phyloP scores from a whole-genome alignment of 257 asterid genomes.

The Ilex asprella region DNA sequence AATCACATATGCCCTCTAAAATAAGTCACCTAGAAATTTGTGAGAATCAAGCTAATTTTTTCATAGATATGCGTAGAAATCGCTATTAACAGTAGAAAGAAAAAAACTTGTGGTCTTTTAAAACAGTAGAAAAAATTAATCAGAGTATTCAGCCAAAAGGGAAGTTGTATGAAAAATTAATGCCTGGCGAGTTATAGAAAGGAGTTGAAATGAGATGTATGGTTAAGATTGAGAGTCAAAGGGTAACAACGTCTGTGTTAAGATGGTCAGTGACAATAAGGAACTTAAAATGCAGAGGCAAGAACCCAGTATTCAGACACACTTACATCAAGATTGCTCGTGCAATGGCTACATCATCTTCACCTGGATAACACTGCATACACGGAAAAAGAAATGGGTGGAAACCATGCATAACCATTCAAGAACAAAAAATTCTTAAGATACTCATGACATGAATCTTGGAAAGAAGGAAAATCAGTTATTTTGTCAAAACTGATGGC shows the following conservation, averaged over 20 bases:
- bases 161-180: neutral
- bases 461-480: neutral
- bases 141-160: neutral
- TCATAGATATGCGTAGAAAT: too few relatives aligned
- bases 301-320: slow-evolving; percentile 2
- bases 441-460: neutral
- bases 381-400: neutral
- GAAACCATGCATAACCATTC: neutral
- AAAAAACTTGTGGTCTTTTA: too few relatives aligned
- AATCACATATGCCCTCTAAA: too few relatives aligned
- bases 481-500: too few relatives aligned
- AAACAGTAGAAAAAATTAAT: neutral
- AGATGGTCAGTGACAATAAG: too few relatives aligned
- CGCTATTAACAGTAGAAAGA: too few relatives aligned
- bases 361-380: slow-evolving; percentile 98
- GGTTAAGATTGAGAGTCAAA: neutral
- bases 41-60: too few relatives aligned
- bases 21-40: too few relatives aligned
- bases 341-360: slow-evolving; percentile 89
- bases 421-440: neutral
- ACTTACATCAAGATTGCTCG: slow-evolving; percentile 90
- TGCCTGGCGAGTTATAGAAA: neutral
- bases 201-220: neutral
- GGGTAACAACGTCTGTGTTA: neutral
- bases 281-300: neutral